Evolutionary conservation across 2,329 filamentous ascomycete genomes (phyloP).

Genomic region (Ambrosiella beaveri): DNA sequence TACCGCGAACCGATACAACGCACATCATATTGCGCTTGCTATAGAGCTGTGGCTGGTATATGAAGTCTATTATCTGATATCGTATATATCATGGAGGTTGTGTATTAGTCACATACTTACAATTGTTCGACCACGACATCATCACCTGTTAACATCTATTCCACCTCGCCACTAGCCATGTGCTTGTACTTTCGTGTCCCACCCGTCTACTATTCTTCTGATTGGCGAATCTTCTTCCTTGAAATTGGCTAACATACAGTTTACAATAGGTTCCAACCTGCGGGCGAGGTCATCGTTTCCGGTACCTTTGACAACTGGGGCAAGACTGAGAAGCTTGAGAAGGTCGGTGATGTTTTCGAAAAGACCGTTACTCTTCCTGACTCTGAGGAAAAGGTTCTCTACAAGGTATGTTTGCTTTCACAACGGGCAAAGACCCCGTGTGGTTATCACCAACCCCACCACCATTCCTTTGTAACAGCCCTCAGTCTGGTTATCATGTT

Average conservation of each 20-base stretch:
- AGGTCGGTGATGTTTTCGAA: conserved; percentile 54
- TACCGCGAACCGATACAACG: not conserved
- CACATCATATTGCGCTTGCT: not conserved
- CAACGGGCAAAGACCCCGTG: not conserved
- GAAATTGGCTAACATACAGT: not conserved
- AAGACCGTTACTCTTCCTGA: conserved; percentile 63
- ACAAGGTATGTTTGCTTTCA: conserved; percentile 54
- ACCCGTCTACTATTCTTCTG: no score
- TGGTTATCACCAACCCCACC: not conserved
- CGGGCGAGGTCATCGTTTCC: conserved; percentile 80
- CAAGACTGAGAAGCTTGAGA: conserved; percentile 69
- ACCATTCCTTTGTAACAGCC: not conserved
- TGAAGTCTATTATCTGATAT: no score
- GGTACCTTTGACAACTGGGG: conserved; percentile 92
- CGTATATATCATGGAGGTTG: no score
- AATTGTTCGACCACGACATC: no score
- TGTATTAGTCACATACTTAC: no score
- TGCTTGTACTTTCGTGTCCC: no score
- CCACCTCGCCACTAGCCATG: no score
- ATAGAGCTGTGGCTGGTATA: no score
- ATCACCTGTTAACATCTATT: no score
- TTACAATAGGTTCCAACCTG: conserved; percentile 55
- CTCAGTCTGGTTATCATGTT: not conserved
- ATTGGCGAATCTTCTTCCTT: not conserved
- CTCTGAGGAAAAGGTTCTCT: conserved; percentile 57